Evolutionary conservation across 2,329 filamentous ascomycete species (phyloP).

Genomic region (Didymosphaeria variabile): DNA sequence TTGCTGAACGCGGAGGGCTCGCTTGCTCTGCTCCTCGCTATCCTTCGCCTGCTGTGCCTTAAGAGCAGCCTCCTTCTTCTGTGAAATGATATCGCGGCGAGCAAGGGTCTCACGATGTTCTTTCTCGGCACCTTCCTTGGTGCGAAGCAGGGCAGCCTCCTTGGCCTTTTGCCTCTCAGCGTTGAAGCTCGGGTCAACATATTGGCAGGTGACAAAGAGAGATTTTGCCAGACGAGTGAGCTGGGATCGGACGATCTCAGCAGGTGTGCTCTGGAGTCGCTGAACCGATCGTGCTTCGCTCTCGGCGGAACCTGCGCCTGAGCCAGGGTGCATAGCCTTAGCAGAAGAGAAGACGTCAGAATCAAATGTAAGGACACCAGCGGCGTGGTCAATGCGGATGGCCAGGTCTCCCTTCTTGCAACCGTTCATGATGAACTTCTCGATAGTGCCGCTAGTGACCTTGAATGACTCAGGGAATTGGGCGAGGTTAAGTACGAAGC

Average conservation of each 20-base stretch:
- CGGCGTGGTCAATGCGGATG: conserved; percentile 94
- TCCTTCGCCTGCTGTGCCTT: conserved; percentile 88
- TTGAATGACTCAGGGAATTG: conserved; percentile 97
- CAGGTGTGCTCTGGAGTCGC: conserved; percentile 95
- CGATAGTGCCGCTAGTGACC: conserved; percentile 87
- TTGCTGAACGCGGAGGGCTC: conserved; percentile 85
- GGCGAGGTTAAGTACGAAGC: conserved; percentile 91
- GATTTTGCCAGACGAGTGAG: conserved; percentile 90
- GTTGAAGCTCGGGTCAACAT: conserved; percentile 90
- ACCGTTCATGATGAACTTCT: conserved; percentile 99
- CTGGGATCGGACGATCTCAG: conserved; percentile 96
- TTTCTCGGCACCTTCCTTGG: conserved; percentile 87
- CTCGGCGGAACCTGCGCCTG: conserved; percentile 86
- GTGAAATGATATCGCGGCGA: conserved; percentile 90
- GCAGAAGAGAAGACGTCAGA: conserved; percentile 97
- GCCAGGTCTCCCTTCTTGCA: conserved; percentile 99
- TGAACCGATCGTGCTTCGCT: conserved; percentile 85
- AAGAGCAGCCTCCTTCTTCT: conserved; percentile 95
- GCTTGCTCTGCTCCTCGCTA: conserved; percentile 89
- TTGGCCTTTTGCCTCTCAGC: conserved; percentile 81
- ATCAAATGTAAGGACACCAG: conserved; percentile 94
- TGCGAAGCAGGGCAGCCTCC: conserved; percentile 79
- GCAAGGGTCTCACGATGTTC: conserved; percentile 87
- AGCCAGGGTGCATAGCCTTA: conserved; percentile 88
- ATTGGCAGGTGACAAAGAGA: conserved; percentile 92